Base-by-base conservation (phyloP, 2,329 filamentous ascomycete species). In the Neonectria magnoliae region DNA sequence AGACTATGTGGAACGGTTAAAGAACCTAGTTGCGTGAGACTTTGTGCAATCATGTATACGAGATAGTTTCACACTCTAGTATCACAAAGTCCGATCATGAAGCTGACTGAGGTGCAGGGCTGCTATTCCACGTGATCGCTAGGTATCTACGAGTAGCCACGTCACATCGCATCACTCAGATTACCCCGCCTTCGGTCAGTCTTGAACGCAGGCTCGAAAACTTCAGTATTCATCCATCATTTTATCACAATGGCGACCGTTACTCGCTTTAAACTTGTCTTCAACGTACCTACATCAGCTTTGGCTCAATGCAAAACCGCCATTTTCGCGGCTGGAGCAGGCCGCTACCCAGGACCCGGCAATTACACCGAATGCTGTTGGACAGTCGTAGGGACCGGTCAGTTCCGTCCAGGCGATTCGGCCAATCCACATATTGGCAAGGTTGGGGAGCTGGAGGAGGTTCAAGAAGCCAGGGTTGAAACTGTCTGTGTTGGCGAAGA, bases 341-440 rank as follows among this genome's bases (percentile, higher is more conserved):
- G 86, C 16, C 78, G 81, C 38, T 85, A 84, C 62, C 82, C 84
- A 0, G 78, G 79, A 0, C 71, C 79, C 1, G 83, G 83, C 44
- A 82, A 82, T 73, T 88, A 88, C 75, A 85, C 83, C 42, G 84
- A 88, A 69, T 84, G 81, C 75, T 83, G 83, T 77, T 88, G 81
- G 79, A 78, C 79, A 3, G 76, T 78, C 2, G 68, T 76, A 4
- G 90, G 90, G 8, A 87, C 81, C 0, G 89, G 88, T 4, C 89
- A 92, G 73, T 93, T 92, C 77, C 84, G 87, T 0, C 89, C 90
- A 0, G 87, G 86, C 1, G 82, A 82, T 59, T 75, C 80, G 0
- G 88, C 90, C 2, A 89, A 88, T 54, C 90, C 90, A 3, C 79
- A 87, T 71, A 87, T 91, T 66, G 90, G 90, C 3, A 77, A 78